Percentiles rank a stretch among this genome's conserved stretches.
Evolutionary conservation across 208 protist species (phyloP).

Genomic region (Wallacemonas rigidus): DNA sequence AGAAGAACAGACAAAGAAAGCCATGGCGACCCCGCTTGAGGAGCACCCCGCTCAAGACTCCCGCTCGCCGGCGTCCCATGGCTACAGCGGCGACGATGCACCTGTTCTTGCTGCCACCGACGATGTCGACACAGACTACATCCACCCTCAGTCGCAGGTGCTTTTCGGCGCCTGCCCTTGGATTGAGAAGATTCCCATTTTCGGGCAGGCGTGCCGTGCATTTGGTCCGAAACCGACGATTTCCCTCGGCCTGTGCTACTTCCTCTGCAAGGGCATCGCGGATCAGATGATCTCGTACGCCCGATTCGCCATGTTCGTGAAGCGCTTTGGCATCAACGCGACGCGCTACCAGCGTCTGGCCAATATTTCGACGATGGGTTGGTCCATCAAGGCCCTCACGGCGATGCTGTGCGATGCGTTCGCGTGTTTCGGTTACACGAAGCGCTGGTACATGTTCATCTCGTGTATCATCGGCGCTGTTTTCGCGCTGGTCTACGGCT

Average conservation of each 20-base stretch:
- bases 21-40: neutral
- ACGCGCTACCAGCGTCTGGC: conserved; percentile 57
- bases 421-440: conserved; percentile 68
- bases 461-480: conserved; percentile 46
- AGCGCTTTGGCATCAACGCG: conserved; percentile 37
- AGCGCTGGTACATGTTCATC: conserved; percentile 66
- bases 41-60: no score
- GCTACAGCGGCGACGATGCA: neutral
- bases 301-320: conserved; percentile 47
- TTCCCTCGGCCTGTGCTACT: conserved; percentile 42
- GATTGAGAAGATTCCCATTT: conserved; percentile 42
- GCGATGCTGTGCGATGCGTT: conserved; percentile 67
- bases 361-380: conserved; percentile 42
- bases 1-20: neutral
- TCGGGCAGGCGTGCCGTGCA: conserved; percentile 38
- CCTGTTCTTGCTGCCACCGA: conserved; percentile 15
- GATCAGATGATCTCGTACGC: conserved; percentile 43
- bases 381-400: conserved; percentile 67
- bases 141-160: conserved; percentile 37
- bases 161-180: conserved; percentile 37
- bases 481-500: conserved; percentile 46
- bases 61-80: no score
- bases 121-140: conserved; percentile 20
- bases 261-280: conserved; percentile 61
- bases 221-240: conserved; percentile 42